phyloP scores from a whole-genome alignment of 345 rosid species.

The Arabis hirsuta region DNA sequence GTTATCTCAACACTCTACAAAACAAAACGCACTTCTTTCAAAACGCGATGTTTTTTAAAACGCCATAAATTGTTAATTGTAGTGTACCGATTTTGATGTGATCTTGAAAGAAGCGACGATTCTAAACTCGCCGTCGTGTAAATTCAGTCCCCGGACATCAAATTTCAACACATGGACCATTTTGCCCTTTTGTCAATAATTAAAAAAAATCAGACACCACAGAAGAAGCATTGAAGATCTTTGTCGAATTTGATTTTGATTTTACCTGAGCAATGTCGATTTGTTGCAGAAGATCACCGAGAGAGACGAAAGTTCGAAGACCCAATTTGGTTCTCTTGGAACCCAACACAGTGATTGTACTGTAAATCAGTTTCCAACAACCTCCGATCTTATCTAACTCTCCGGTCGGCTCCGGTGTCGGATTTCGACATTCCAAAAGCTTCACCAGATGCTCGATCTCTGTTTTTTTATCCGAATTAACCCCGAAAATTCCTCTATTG shows the following conservation, averaged over 20 bases:
- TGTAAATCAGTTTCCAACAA: conserved; percentile 79
- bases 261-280: conserved; percentile 72
- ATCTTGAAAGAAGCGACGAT: conserved; percentile 79
- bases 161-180: conserved; percentile 88
- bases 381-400: conserved; percentile 75
- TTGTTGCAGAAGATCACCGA: conserved; percentile 77
- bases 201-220: not conserved
- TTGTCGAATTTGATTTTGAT: not conserved
- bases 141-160: conserved; percentile 72
- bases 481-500: conserved; percentile 88
- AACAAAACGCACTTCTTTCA: conserved; percentile 28
- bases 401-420: conserved; percentile 71
- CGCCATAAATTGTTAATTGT: not conserved
- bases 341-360: conserved; percentile 80
- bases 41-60: conserved; percentile 21
- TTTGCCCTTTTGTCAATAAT: conserved; percentile 64
- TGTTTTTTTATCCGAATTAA: conserved; percentile 61
- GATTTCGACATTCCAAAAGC: conserved; percentile 77
- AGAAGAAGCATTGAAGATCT: not conserved
- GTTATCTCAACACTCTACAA: conserved; percentile 73
- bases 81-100: conserved; percentile 64
- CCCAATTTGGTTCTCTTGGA: conserved; percentile 85
- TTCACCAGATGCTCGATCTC: conserved; percentile 66
- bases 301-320: conserved; percentile 76
- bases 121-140: conserved; percentile 71